Conservation (phyloP, 805 yeast genomes). For the Myxozyma kluyveri region DNA sequence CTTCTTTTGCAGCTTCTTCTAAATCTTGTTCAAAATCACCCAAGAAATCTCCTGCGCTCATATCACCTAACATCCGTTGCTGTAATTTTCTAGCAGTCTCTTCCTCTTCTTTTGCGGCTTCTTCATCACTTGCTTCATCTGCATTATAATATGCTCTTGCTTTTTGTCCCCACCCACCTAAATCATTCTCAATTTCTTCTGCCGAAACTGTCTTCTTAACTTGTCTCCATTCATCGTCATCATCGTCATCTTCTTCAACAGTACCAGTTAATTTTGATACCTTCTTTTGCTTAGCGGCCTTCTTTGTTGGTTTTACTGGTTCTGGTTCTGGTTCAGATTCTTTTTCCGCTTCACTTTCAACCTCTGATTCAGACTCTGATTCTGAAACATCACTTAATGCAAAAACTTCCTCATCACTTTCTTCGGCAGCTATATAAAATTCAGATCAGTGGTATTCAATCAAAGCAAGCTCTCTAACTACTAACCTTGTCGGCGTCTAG, state of each 20-base stretch:
- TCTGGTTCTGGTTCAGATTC: conserved; percentile 47
- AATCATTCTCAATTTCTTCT: conserved; percentile 28
- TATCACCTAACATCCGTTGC: conserved; percentile 70
- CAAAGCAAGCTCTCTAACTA: conserved; percentile 4
- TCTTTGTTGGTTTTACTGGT: conserved; percentile 39
- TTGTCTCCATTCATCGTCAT: conserved; percentile 50
- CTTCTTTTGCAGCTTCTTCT: conserved; percentile 51
- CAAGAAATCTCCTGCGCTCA: conserved; percentile 69
- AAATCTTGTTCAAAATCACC: conserved; percentile 82
- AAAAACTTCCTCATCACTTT: conserved; percentile 59
- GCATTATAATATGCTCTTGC: conserved; percentile 37
- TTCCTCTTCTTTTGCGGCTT: conserved; percentile 71
- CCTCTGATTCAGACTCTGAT: conserved; percentile 47
- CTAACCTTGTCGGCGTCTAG: conserved; percentile 29
- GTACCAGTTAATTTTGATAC: conserved; percentile 39
- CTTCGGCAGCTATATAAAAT: conserved; percentile 32
- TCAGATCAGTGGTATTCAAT: too few relatives aligned
- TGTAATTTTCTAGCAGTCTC: conserved; percentile 86
- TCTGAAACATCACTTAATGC: conserved; percentile 40
- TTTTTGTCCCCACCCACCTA: conserved; percentile 44
- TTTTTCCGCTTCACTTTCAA: conserved; percentile 43
- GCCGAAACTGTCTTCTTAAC: conserved; percentile 32
- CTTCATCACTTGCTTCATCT: conserved; percentile 60
- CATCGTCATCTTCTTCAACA: conserved; percentile 51
- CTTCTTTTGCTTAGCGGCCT: neutral